Conservation (phyloP, 2,329 filamentous ascomycete genomes). For the Orbilia brochopaga region DNA sequence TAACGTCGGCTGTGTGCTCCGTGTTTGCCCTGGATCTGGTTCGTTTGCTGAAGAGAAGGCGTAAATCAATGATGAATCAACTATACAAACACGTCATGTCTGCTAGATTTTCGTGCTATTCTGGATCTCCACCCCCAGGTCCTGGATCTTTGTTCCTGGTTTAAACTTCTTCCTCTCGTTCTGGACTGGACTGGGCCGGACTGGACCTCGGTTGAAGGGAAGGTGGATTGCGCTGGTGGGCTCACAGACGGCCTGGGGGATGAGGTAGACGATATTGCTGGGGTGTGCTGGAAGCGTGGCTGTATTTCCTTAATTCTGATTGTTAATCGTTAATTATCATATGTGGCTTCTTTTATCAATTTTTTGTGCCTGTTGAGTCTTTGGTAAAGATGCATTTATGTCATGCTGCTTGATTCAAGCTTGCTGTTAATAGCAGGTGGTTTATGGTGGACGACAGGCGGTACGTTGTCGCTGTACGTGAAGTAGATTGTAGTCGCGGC, state of each 20-base stretch:
- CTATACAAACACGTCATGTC: background rate
- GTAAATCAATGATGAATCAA: constrained; percentile 44
- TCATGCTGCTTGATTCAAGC: too few relatives aligned
- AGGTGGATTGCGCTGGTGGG: background rate
- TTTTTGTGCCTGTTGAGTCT: background rate
- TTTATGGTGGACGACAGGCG: too few relatives aligned
- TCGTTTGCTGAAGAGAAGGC: constrained; percentile 48
- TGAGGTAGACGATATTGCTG: background rate
- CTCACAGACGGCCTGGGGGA: background rate
- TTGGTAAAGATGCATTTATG: background rate
- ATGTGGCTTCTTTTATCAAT: too few relatives aligned
- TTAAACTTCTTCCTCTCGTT: too few relatives aligned
- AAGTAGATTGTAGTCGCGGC: too few relatives aligned
- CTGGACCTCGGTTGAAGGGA: background rate
- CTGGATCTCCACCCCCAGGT: constrained; percentile 6
- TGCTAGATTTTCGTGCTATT: too few relatives aligned
- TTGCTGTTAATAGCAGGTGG: too few relatives aligned
- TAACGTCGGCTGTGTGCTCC: constrained; percentile 24
- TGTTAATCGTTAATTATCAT: background rate
- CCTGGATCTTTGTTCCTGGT: background rate
- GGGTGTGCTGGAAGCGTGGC: background rate
- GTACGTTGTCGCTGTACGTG: too few relatives aligned
- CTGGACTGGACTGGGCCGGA: too few relatives aligned
- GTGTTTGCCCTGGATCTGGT: constrained; percentile 18
- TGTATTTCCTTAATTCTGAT: background rate